phyloP scores from a whole-genome alignment of 2,329 filamentous ascomycete genomes.

The Chalaropsis ovoidea region DNA sequence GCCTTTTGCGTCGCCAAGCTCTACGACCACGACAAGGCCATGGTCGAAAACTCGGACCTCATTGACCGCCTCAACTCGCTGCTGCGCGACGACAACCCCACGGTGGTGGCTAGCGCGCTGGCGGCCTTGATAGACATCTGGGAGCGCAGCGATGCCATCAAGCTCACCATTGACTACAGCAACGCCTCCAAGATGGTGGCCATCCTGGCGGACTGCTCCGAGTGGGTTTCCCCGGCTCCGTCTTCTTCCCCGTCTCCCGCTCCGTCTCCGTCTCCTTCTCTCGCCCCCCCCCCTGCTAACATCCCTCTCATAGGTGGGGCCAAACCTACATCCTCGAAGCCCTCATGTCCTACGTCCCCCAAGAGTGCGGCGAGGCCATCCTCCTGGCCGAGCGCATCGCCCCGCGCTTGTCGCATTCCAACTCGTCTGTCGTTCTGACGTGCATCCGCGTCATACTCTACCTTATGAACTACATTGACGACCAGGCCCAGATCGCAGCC shows the following conservation, averaged over 20 bases:
- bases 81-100: constrained; percentile 91
- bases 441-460: constrained; percentile 95
- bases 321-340: constrained; percentile 98
- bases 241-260: background rate
- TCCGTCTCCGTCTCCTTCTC: no score
- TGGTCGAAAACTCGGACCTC: constrained; percentile 83
- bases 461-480: constrained; percentile 95
- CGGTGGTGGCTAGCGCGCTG: constrained; percentile 87
- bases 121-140: constrained; percentile 93
- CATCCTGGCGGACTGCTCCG: constrained; percentile 90
- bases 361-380: constrained; percentile 77
- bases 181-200: constrained; percentile 98
- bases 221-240: constrained; percentile 35
- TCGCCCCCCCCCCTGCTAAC: background rate
- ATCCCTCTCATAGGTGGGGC: constrained; percentile 53
- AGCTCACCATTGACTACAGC: constrained; percentile 92
- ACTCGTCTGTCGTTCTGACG: constrained; percentile 90
- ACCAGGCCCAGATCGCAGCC: constrained; percentile 75
- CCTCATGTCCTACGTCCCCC: constrained; percentile 93
- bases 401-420: constrained; percentile 91
- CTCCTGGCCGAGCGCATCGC: constrained; percentile 87
- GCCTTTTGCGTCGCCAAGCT: constrained; percentile 94
- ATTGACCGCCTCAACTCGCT: constrained; percentile 86
- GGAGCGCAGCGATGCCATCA: constrained; percentile 95
- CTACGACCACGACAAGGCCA: constrained; percentile 85